These are phyloP conservation scores for Diaporthe caulivora DNA, from an alignment of 2,329 filamentous ascomycete species.

Conservation along the genomic window DNA sequence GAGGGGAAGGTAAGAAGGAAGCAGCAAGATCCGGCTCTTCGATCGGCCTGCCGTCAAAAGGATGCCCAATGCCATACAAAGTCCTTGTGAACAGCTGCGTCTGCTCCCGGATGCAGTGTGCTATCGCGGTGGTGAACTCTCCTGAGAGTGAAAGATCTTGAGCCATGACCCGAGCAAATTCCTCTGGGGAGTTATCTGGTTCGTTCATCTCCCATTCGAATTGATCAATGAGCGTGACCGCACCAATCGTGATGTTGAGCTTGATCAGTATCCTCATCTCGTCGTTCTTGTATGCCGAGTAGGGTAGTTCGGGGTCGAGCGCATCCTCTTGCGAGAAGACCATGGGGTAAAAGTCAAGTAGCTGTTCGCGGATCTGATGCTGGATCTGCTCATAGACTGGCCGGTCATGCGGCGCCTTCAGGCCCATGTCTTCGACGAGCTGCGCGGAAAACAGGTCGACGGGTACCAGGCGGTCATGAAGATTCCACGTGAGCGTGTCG, in stretches of 20 bases:
- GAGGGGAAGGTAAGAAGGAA: constrained; percentile 86
- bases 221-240: constrained; percentile 93
- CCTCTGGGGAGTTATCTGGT: constrained; percentile 91
- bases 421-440: constrained; percentile 89
- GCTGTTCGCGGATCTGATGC: constrained; percentile 85
- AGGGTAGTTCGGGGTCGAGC: constrained; percentile 89
- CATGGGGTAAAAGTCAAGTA: constrained; percentile 93
- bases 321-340: constrained; percentile 91
- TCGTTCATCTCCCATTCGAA: constrained; percentile 99
- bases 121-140: constrained; percentile 97
- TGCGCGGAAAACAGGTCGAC: constrained; percentile 88
- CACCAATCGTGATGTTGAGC: constrained; percentile 96
- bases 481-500: constrained; percentile 98
- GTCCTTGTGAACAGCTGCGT: constrained; percentile 94
- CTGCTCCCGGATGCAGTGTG: constrained; percentile 97
- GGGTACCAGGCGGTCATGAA: constrained; percentile 87
- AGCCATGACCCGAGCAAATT: constrained; percentile 91
- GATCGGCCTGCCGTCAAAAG: constrained; percentile 92
- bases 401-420: constrained; percentile 77
- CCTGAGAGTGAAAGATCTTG: constrained; percentile 90
- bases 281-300: constrained; percentile 96
- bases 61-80: constrained; percentile 91
- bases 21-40: constrained; percentile 91
- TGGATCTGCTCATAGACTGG: constrained; percentile 72
- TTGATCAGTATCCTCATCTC: constrained; percentile 98